These are phyloP conservation scores for Pogostemon cablin DNA, from an alignment of 257 asterid species.

Conservation along the genomic window DNA sequence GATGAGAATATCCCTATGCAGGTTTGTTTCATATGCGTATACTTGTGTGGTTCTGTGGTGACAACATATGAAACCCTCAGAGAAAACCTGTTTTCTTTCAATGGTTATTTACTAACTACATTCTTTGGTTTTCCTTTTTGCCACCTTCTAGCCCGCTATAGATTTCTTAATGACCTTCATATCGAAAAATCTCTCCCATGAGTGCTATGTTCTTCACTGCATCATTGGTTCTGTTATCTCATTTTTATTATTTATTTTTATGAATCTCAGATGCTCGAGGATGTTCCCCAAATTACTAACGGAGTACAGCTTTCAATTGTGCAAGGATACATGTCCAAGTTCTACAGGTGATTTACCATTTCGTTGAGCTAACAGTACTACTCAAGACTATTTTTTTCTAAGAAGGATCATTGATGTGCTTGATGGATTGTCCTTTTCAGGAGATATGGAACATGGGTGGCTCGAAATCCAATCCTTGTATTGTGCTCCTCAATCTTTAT, in stretches of 20 bases:
- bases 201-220: conserved; percentile 11
- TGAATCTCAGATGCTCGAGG: conserved; percentile 82
- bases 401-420: conserved; percentile 36
- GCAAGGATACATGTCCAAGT: conserved; percentile 96
- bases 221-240: neutral
- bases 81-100: conserved; percentile 1
- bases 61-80: neutral
- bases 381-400: conserved; percentile 25
- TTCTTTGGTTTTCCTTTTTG: neutral
- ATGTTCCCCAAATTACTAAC: conserved; percentile 76
- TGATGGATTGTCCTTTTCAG: conserved; percentile 50
- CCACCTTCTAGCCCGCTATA: neutral
- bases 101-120: neutral
- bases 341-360: conserved; percentile 67
- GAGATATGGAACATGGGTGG: conserved; percentile 99
- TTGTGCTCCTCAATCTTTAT: conserved; percentile 75
- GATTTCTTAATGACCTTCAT: neutral
- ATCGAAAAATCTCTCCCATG: neutral
- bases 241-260: conserved; percentile 9
- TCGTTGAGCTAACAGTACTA: conserved; percentile 26
- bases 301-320: conserved; percentile 93
- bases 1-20: conserved; percentile 93
- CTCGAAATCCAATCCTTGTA: conserved; percentile 85
- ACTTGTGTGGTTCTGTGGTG: conserved; percentile 15
- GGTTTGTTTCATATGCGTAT: conserved; percentile 46